Base-by-base conservation (phyloP, 1,139 yeast genomes). In the Candida glucosophila region DNA sequence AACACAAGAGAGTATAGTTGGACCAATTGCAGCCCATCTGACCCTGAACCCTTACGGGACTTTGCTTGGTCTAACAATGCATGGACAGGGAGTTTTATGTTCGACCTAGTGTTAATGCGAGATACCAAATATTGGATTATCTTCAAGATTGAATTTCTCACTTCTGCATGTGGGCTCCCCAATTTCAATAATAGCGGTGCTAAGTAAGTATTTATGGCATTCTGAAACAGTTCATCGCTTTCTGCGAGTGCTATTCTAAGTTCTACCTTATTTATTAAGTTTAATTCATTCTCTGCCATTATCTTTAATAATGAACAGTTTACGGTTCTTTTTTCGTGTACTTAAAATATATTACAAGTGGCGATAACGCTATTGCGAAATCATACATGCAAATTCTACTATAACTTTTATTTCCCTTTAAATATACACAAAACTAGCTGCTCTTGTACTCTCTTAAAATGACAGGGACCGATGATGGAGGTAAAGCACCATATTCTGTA, bases 401-500 rank as follows among this genome's bases (percentile, higher is more conserved):
- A 16, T 8, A 16, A 16, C n/a, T 16, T 8, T 8, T 16, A n/a
- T 16, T 8, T n/a, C 8, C 18, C n/a, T 16, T 16, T n/a, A 16
- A 16, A 16, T 15, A 25, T 16, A 12, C 13, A 20, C 15, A 12
- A 14, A 6, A 22, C 47, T 56, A 53, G 32, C 64, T 58, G 40
- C 65, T 67, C 54, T 83, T 83, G 54, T 90, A 90, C 52, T 90
- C 98, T 55, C 97, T 73, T 43, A 90, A 65, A 34, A 90, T 85
- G 22, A 90, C 97, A 16, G 98, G 98, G 33, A 90, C 97, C 2
- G 97, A 85, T 6, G 95, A 82, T 22, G 98, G 95, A 5, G 98
- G 98, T 39, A 92, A 66, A 4, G 95, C 85, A 14, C 99, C 99
- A 36, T 88, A 73, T 49, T 90, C 99, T 2, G 98, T 90, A 27